Evolutionary conservation across 805 yeast genomes (phyloP), one percentile per base, ranked within the genome.

Genomic region (Candida chauliodis): DNA sequence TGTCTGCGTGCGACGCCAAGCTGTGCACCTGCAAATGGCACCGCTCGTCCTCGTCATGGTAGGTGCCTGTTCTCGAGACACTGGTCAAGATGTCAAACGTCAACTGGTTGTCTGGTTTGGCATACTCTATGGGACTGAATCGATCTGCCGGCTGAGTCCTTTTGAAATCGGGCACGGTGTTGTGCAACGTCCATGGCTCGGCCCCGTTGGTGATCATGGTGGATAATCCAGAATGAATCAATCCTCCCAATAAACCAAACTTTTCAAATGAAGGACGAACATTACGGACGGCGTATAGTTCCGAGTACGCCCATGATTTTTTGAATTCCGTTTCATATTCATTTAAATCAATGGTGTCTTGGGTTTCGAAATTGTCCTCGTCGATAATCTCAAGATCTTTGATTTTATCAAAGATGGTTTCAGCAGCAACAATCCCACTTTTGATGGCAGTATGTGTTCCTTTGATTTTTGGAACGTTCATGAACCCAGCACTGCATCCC

Each of bases 401-500:
- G 30, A 67, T 44, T 17, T 41, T 45, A 6, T 22, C 28, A 52
- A 70, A 88, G 29, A 89, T 84, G 16, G 75, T 58, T 53, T 93
- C 97, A 2, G 98, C 99, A 2, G 99, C 99, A 20, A 93, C 61
- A 75, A 93, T 81, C 22, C 98, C 99, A 8, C 93, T 75, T 61
- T 93, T 93, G 79, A 93, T 87, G 1, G 99, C 98, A 1, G 96
- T 91, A 59, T 93, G 99, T 0, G 97, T 82, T 11, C 99, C 99
- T 65, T 93, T 93, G 54, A 93, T 86, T 61, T 91, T 93, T 37
- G 99, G 97, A 30, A 93, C 98, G 57, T 93, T 93, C 78, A 93
- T 76, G 60, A 93, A 91, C 1, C 99, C 99, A 3, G 99, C 99
- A 41, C 95, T 70, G 41, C 95, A 93, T 22, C 99, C 99, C 27